phyloP scores from a whole-genome alignment of 768 basidiomycete species.

The Suillus sp. region DNA sequence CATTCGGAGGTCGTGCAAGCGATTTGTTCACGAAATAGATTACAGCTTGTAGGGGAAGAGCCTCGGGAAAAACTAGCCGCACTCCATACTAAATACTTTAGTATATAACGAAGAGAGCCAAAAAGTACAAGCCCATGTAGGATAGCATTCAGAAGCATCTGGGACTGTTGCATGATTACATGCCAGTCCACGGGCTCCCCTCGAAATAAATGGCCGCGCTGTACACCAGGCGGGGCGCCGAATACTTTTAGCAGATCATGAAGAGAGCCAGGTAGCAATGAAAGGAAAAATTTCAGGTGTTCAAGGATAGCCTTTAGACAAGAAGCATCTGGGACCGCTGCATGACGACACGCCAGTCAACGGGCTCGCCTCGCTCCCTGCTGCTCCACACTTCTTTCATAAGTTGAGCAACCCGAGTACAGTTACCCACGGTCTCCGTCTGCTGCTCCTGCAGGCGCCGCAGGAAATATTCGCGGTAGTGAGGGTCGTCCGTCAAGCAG shows the following conservation, averaged over 20 bases:
- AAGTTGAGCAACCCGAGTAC: conserved; percentile 50
- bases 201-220: not conserved
- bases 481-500: conserved; percentile 56
- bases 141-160: conserved; percentile 48
- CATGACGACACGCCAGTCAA: conserved; percentile 67
- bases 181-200: conserved; percentile 61
- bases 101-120: too few species aligned
- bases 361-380: conserved; percentile 39
- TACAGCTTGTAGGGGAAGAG: not conserved
- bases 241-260: not conserved
- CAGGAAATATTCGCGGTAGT: conserved; percentile 46
- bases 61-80: not conserved
- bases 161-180: conserved; percentile 44
- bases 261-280: not conserved
- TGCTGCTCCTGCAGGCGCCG: conserved; percentile 52
- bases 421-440: conserved; percentile 64
- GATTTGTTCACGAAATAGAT: too few species aligned
- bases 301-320: conserved; percentile 34
- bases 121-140: not conserved
- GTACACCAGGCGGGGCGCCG: not conserved
- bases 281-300: not conserved
- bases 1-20: not conserved
- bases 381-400: conserved; percentile 61
- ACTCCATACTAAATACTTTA: not conserved
- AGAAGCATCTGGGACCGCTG: conserved; percentile 51